Base-by-base conservation (phyloP, 306 rosid genomes). In the Hippophae tibetana region DNA sequence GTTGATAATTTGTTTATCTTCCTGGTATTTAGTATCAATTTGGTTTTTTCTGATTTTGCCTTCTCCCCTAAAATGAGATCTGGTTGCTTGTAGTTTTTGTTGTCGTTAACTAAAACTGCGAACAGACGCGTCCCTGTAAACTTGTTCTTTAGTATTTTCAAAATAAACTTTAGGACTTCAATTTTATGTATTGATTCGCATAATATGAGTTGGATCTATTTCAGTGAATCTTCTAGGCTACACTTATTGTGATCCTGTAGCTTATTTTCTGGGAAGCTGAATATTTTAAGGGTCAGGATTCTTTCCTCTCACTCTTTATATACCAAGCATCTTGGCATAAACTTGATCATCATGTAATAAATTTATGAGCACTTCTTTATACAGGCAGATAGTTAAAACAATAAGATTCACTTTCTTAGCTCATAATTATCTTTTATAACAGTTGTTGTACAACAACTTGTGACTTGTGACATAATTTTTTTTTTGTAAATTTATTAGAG, bases 201-300 rank as follows among this genome's bases (percentile, higher is more conserved):
- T 59, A 9, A 31, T 42, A 13, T 53, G 64, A 14, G 14, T 18
- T 54, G 3, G 76, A 53, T 53, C 64, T 58, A 45, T 50, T 65
- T 76, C 54, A 23, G 40, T 54, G 41, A 26, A 5, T 10, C 10
- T 54, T 43, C 31, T 60, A 25, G 42, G 47, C 14, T 40, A 58
- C 38, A 41, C 43, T 52, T 13, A 18, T 52, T 42, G 5, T 63
- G 59, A 42, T 52, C 52, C 52, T 52, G 23, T 42, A 53, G 57
- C 23, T 53, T 53, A 40, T 52, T 14, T 52, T 51, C 25, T 52
- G 43, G 50, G 52, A 43, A 8, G 8, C 47, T 13, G 31, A 41
- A 13, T 42, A 8, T 1, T 5, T 13, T 9, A 52, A 42, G 52
- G 38, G 5, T 31, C 38, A 31, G 3, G 42, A 41, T 13, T 18